Evolutionary conservation across 164 flowering plant genomes (phyloP).

Genomic region (Akebia trifoliata): DNA sequence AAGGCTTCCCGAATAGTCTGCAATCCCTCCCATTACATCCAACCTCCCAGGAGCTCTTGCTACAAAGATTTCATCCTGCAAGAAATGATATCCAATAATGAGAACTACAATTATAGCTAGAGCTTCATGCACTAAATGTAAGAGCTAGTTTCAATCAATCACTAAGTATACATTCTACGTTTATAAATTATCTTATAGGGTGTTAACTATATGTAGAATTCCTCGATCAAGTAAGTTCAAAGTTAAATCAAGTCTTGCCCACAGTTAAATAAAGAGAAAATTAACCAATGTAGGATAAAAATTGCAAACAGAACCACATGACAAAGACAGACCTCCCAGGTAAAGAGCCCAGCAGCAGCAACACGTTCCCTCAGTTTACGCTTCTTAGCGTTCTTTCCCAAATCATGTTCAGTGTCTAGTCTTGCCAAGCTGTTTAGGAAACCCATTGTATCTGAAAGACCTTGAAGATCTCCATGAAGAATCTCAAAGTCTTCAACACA

Average conservation of each 20-base stretch:
- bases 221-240: too few species aligned
- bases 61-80: conserved; percentile 82
- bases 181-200: too few species aligned
- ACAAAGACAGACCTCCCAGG: conserved; percentile 74
- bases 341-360: conserved; percentile 88
- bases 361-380: conserved; percentile 59
- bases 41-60: conserved; percentile 98
- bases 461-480: conserved; percentile 83
- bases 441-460: conserved; percentile 75
- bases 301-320: background rate
- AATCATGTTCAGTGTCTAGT: conserved; percentile 39
- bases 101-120: background rate
- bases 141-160: background rate
- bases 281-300: background rate
- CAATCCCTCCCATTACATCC: conserved; percentile 99
- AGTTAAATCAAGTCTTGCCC: too few species aligned
- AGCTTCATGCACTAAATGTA: background rate
- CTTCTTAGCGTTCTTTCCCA: conserved; percentile 55
- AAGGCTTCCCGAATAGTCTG: conserved; percentile 98
- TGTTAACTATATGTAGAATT: too few species aligned
- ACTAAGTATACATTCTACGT: background rate
- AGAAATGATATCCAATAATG: conserved; percentile 6
- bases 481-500: conserved; percentile 69
- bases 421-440: conserved; percentile 73
- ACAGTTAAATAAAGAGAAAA: too few species aligned